Base-by-base conservation (phyloP, 2,329 filamentous ascomycete genomes). In the Eutypella sp. region DNA sequence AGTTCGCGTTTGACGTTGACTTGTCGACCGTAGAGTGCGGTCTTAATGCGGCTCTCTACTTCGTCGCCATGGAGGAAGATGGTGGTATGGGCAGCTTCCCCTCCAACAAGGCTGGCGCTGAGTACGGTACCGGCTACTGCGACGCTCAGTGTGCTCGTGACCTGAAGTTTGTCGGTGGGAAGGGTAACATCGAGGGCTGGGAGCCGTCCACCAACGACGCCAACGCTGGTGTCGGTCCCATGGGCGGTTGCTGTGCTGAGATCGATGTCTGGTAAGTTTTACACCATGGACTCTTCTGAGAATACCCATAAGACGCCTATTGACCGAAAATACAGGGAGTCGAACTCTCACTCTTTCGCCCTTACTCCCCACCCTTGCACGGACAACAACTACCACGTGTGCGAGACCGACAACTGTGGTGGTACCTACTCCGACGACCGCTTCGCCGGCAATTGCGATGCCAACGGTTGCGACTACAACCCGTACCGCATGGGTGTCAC, bases 381-480 rank as follows among this genome's bases (percentile, higher is more conserved):
- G 49, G 65, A 64, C 46, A 64, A 67, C 41, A 67, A 69, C 47
- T 70, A 74, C 52, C 65, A 67, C 51, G 69, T 73, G 52, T 82
- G 78, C 67, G 65, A 65, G 13, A 66, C 62, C 27, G 61, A 66
- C 50, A 48, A 54, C 19, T 79, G 74, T 51, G 76, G 76, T 51
- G 77, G 72, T 48, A 68, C 69, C 23, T 75, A 71, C 52, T 67
- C 65, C 4, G 57, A 62, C 41, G 67, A 74, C 58, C 77, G 79
- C 54, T 83, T 82, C 60, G 65, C 62, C 31, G 79, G 80, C 48
- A 67, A 77, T 47, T 85, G 82, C 61, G 82, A 85, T 61, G 75
- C 79, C 55, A 78, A 82, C 57, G 81, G 81, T 33, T 85, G 82
- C 54, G 81, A 84, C 61, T 84, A 79, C 72, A 83, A 83, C 72